Evolutionary conservation across 2,329 filamentous ascomycete species (phyloP).

Genomic region (Epichloe sp.): DNA sequence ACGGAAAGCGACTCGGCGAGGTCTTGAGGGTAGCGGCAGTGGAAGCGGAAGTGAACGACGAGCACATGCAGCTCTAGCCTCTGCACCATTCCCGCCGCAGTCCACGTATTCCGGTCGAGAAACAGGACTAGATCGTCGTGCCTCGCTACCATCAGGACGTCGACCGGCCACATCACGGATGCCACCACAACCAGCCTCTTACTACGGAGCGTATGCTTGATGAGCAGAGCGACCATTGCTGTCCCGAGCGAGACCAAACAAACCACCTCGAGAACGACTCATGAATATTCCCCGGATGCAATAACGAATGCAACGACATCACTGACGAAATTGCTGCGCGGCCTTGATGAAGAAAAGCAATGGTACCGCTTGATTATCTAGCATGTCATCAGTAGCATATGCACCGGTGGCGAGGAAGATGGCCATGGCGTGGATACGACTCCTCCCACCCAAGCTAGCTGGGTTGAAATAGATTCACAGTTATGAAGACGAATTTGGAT

Average conservation of each 20-base stretch:
- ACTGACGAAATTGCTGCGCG: background rate
- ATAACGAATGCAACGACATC: slow-evolving; percentile 2
- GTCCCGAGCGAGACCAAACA: background rate
- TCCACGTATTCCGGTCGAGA: slow-evolving; percentile 2
- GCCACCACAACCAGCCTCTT: slow-evolving; percentile 1
- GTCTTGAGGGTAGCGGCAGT: background rate
- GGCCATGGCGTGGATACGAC: background rate
- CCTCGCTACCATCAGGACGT: background rate
- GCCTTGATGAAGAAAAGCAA: background rate
- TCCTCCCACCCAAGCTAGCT: background rate
- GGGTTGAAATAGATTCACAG: background rate
- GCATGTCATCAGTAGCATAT: slow-evolving; percentile 1
- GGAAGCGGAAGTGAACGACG: slow-evolving; percentile 1
- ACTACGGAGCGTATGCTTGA: slow-evolving; percentile 4
- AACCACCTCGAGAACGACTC: background rate
- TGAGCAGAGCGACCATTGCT: background rate
- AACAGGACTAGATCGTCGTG: background rate
- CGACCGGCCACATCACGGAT: slow-evolving; percentile 2
- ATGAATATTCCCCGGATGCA: background rate
- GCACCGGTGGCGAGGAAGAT: background rate
- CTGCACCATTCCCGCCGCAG: background rate
- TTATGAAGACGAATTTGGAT: background rate
- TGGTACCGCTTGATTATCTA: background rate
- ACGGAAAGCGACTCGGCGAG: slow-evolving; percentile 33
- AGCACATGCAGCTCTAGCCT: background rate